phyloP scores from a whole-genome alignment of 176 grass and related monocot species.

The Typha latifolia region DNA sequence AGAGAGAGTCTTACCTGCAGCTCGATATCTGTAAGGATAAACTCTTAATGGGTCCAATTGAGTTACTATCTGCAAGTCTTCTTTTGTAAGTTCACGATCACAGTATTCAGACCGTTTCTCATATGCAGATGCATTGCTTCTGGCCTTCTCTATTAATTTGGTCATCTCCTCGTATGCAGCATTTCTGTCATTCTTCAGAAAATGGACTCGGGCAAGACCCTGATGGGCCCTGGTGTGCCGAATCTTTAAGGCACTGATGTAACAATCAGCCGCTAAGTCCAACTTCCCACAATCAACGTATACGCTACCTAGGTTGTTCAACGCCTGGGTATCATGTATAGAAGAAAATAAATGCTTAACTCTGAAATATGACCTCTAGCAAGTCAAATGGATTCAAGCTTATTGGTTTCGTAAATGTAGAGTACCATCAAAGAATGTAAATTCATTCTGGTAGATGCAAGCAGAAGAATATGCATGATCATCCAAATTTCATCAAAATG shows the following conservation, averaged over 20 bases:
- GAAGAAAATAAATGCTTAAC: neutral
- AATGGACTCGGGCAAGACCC: constrained; percentile 85
- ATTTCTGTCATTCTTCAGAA: constrained; percentile 58
- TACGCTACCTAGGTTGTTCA: constrained; percentile 96
- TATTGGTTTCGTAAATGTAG: no score
- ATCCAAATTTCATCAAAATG: no score
- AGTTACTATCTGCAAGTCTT: constrained; percentile 71
- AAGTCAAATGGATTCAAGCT: no score
- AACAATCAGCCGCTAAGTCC: constrained; percentile 81
- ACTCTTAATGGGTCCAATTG: constrained; percentile 74
- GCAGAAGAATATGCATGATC: no score
- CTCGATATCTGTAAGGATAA: constrained; percentile 90
- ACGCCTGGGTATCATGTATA: constrained; percentile 39
- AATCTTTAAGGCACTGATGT: constrained; percentile 83
- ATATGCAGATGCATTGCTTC: constrained; percentile 87
- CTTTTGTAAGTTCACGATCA: constrained; percentile 61
- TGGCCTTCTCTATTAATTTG: constrained; percentile 74
- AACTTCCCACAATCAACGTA: constrained; percentile 89
- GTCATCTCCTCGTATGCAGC: constrained; percentile 92
- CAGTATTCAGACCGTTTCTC: constrained; percentile 93
- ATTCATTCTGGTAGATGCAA: no score
- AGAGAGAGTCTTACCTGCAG: constrained; percentile 59
- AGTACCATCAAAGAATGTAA: no score
- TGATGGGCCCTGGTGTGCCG: constrained; percentile 91
- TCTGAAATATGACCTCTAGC: neutral